These are phyloP conservation scores for Yamadazyma trypodendri DNA, from an alignment of 1,139 yeast species.

Conservation along the genomic window DNA sequence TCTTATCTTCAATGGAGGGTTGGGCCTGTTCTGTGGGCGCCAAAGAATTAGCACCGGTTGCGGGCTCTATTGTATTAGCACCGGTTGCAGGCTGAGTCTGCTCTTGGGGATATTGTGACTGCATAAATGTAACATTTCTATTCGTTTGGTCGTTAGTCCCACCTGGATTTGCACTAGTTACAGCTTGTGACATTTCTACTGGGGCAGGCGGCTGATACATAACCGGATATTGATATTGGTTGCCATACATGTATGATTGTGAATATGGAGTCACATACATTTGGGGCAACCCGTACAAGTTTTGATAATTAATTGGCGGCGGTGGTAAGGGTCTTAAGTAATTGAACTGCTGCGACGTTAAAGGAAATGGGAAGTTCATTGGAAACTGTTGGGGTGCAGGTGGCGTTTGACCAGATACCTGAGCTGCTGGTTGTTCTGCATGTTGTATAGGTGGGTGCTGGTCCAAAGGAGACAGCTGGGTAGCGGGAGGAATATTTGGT, in stretches of 20 bases:
- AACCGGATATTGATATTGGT: slow-evolving; percentile 1
- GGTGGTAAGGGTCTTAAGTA: slow-evolving; percentile 1
- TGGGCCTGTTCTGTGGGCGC: neutral
- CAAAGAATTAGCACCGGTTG: too few relatives aligned
- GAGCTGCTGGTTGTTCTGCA: neutral
- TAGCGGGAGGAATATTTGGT: neutral
- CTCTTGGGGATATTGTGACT: too few relatives aligned
- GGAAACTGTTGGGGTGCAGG: neutral
- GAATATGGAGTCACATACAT: slow-evolving; percentile 2
- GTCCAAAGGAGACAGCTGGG: neutral
- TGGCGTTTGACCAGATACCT: neutral
- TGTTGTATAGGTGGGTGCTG: slow-evolving; percentile 3
- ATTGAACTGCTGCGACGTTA: slow-evolving; percentile 1
- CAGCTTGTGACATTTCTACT: neutral
- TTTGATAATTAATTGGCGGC: neutral
- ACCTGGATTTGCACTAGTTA: too few relatives aligned
- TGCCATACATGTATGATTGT: neutral
- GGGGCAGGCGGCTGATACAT: slow-evolving; percentile 3
- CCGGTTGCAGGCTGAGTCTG: too few relatives aligned
- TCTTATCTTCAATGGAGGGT: neutral
- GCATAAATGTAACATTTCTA: too few relatives aligned
- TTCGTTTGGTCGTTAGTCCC: too few relatives aligned
- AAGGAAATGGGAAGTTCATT: neutral
- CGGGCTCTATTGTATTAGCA: too few relatives aligned
- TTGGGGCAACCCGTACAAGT: slow-evolving; percentile 5